Base-by-base conservation (phyloP, 371 early-diverging fungal genomes). In the Actinomortierella ambigua region DNA sequence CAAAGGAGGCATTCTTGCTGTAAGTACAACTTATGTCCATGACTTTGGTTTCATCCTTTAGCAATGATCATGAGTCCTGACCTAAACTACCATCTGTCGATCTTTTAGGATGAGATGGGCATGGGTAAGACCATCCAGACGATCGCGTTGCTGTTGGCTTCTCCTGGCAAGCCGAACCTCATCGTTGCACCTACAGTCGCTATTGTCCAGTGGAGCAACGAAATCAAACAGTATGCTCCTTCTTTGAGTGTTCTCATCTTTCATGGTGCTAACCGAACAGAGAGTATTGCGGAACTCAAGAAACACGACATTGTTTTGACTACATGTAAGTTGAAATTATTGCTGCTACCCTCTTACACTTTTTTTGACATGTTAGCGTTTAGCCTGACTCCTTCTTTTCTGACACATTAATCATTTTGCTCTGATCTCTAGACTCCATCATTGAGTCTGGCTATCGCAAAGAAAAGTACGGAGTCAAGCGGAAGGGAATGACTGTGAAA, bases 121-220 rank as follows among this genome's bases (percentile, higher is more conserved):
- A 95, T 99, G 95, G 99, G 99, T 15, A 99, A 99, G 78, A 99
- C 99, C 0, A 92, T 99, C 50, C 98, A 98, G 75, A 93, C 94
- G 27, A 96, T 99, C 42, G 83, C 95, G 0, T 81, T 98, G 43
- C 68, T 98, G 2, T 77, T 95, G 13, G 73, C 81, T 17, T 87
- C 86, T 40, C 81, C 77, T 3, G 77, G 83, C 22, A 83, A 82
- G 28, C 95, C 95, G 3, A 97, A 91, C 53, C 79, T 97, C 53
- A 91, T 97, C 24, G 63, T 96, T 22, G 92, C 91, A 4, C 98
- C 98, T 2, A 93, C 93, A 0, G 93, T 94, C 4, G 97, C 97
- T 9, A 80, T 97, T 43, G 69, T 93, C 61, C 97, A 97, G 78
- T 97, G 98, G 98, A 81, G 79, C 54, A 79, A 81, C 29, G 98